A percentile compares a stretch with the other conserved stretches of the same genome.
Evolutionary conservation across 306 rosid genomes (phyloP).

Genomic region (Pyrus bretschneideri): DNA sequence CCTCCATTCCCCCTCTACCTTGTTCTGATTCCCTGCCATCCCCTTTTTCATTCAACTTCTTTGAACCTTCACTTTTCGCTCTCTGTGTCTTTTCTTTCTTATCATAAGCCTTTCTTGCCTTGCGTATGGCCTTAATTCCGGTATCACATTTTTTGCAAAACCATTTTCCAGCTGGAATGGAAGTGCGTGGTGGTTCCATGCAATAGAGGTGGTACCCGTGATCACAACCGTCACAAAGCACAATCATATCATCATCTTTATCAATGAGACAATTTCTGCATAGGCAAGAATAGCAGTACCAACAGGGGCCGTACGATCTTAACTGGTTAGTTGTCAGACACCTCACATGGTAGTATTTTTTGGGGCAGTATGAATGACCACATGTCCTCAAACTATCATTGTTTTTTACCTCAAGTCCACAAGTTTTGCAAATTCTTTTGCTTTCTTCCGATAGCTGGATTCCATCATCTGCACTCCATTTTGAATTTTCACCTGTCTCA

Average conservation of each 20-base stretch:
- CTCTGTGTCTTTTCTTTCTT: slow-evolving; percentile 27
- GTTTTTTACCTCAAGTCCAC: slow-evolving; percentile 40
- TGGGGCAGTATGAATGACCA: slow-evolving; percentile 52
- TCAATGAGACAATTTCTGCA: slow-evolving; percentile 69
- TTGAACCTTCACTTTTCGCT: slow-evolving; percentile 28
- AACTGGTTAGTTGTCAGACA: slow-evolving; percentile 68
- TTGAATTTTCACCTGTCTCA: slow-evolving; percentile 46
- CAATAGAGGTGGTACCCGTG: slow-evolving; percentile 84
- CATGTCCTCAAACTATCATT: slow-evolving; percentile 42
- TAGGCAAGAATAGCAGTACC: slow-evolving; percentile 96
- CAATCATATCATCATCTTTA: slow-evolving; percentile 57
- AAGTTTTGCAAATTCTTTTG: slow-evolving; percentile 44
- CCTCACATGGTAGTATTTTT: slow-evolving; percentile 58
- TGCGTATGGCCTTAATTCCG: slow-evolving; percentile 48
- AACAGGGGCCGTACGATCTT: slow-evolving; percentile 35
- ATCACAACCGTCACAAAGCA: slow-evolving; percentile 92
- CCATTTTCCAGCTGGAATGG: slow-evolving; percentile 73
- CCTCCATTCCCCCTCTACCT: slow-evolving; percentile 71
- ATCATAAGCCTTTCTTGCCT: slow-evolving; percentile 47
- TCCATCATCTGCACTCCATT: slow-evolving; percentile 37
- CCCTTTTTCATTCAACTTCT: slow-evolving; percentile 35
- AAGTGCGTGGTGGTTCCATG: slow-evolving; percentile 53
- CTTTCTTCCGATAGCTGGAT: slow-evolving; percentile 23
- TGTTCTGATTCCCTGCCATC: slow-evolving; percentile 40
- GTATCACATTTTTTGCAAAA: slow-evolving; percentile 69